Evolutionary conservation across 129 eudicot genomes (phyloP).

Genomic region (Gnaphalium uliginosum): DNA sequence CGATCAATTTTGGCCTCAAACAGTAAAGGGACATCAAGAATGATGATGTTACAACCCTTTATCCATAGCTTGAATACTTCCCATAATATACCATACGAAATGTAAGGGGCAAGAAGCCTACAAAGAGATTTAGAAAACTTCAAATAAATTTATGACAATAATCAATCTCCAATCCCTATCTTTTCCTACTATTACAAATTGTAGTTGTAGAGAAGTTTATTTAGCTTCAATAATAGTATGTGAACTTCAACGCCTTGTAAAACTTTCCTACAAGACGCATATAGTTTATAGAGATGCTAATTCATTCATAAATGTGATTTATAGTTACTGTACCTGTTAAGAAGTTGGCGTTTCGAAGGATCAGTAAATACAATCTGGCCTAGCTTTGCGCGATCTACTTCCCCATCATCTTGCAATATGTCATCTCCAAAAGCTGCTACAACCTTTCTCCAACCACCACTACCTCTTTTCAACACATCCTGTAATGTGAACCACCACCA

Average conservation of each 20-base stretch:
- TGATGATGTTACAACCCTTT: slow-evolving; percentile 63
- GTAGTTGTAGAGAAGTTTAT: neutral
- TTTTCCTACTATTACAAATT: too few relatives aligned
- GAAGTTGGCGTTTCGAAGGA: slow-evolving; percentile 87
- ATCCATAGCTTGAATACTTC: slow-evolving; percentile 89
- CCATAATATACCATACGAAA: slow-evolving; percentile 64
- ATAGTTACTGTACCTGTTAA: slow-evolving; percentile 57
- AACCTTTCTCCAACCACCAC: slow-evolving; percentile 89
- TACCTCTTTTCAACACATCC: slow-evolving; percentile 90
- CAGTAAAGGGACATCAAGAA: slow-evolving; percentile 83
- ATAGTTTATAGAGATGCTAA: neutral
- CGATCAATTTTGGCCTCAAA: slow-evolving; percentile 84
- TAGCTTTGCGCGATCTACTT: slow-evolving; percentile 84
- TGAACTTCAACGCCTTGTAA: too few relatives aligned
- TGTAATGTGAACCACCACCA: slow-evolving; percentile 35
- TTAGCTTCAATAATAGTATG: neutral
- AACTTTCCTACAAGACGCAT: too few relatives aligned
- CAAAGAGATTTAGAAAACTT: slow-evolving; percentile 17
- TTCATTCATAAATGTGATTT: neutral
- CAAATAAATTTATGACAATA: neutral
- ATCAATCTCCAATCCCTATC: neutral
- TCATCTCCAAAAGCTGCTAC: slow-evolving; percentile 89
- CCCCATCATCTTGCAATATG: slow-evolving; percentile 72
- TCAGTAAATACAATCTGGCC: slow-evolving; percentile 79
- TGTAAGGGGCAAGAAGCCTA: slow-evolving; percentile 95